Base-by-base conservation (phyloP, 208 protist species). In the Acanthamoeba royreba region DNA sequence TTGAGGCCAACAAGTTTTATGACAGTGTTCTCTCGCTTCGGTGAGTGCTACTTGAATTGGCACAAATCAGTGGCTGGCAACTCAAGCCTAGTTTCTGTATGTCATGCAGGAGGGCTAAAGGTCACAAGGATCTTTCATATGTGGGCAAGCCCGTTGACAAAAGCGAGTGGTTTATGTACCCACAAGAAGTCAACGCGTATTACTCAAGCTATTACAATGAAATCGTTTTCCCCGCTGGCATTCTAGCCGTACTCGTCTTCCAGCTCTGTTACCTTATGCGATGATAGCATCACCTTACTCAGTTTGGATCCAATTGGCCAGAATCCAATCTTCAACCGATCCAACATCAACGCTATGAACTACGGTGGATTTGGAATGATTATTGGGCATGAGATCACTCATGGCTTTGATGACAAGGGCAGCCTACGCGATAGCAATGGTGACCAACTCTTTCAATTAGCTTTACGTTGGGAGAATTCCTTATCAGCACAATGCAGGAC, bases 101-200 rank as follows among this genome's bases (percentile, higher is more conserved):
- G 4, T 33, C 13, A 15, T 63, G 53, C 25, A 74, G 63, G n/a
- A n/a, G 63, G 63, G 63, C 63, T 4, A 35, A 74, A 2, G 8
- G 28, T 22, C 47, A 15, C 15, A 87, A 87, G 77, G 42, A 15
- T 22, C 47, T 87, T 8, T 8, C 2, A 5, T 33, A 87, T 8
- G 31, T 87, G 15, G 77, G 53, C 47, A 91, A 91, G 15, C n/a
- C 2, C 1, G 85, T 91, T 1, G 46, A 58, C 55, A 91, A 91
- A 43, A 72, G 49, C 17, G 55, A 91, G 55, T 91, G 85, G 85
- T 58, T 43, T 33, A 91, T 91, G 85, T 45, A 91, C 33, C 85
- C 85, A 52, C 85, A 91, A n/a, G 85, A 91, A 52, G 85, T 91
- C 31, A 91, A 91, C 55, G 85, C 85, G 49, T 91, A 91, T 40